Evolutionary conservation across 495 filamentous ascomycete genomes (phyloP).

Genomic region (Stereocaulon alpinum): DNA sequence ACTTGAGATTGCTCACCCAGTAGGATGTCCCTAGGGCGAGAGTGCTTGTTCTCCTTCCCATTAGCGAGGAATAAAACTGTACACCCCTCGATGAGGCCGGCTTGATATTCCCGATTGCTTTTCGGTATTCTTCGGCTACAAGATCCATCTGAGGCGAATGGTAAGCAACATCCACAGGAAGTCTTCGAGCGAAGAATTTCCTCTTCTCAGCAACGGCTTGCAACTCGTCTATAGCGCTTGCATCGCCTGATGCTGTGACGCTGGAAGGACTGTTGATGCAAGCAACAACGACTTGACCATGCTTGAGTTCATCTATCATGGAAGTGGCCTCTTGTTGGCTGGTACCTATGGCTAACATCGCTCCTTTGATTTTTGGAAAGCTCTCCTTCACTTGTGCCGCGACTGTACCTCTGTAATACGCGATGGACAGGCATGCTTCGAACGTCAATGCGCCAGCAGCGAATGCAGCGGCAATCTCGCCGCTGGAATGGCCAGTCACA

Average conservation of each 20-base stretch:
- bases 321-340: not conserved
- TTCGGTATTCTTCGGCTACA: slow-evolving; percentile 28
- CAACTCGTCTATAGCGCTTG: no score
- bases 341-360: slow-evolving; percentile 17
- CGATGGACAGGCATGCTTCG: slow-evolving; percentile 25
- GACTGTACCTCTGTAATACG: slow-evolving; percentile 30
- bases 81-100: not conserved
- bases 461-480: slow-evolving; percentile 36
- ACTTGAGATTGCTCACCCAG: slow-evolving; percentile 23
- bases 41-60: not conserved
- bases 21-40: slow-evolving; percentile 11
- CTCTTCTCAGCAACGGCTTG: slow-evolving; percentile 34
- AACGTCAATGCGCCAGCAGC: slow-evolving; percentile 19
- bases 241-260: no score
- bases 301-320: not conserved
- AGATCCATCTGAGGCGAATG: slow-evolving; percentile 43
- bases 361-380: slow-evolving; percentile 2
- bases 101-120: slow-evolving; percentile 24
- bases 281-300: slow-evolving; percentile 3
- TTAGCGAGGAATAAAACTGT: slow-evolving; percentile 1
- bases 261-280: no score
- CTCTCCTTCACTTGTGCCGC: slow-evolving; percentile 11
- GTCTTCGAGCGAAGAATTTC: slow-evolving; percentile 29
- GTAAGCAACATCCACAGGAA: slow-evolving; percentile 46
- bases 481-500: slow-evolving; percentile 33